Percentiles rank a stretch among this genome's conserved stretches.
Conservation (phyloP, 1,284 basidiomycete genomes). For the Bondarzewia mesenterica region DNA sequence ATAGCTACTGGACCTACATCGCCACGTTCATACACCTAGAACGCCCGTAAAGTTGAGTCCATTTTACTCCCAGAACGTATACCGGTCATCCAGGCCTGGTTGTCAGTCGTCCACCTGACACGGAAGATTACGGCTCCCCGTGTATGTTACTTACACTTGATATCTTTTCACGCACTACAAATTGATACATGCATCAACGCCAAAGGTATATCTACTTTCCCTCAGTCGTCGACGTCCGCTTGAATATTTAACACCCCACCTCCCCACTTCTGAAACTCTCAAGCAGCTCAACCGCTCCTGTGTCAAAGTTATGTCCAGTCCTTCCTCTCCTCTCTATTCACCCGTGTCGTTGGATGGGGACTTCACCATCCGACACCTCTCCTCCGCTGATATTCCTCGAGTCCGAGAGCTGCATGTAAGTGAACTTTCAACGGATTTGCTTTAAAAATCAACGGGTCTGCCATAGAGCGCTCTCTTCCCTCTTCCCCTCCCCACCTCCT, state of each 20-base stretch:
- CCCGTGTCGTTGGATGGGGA: constrained; percentile 16
- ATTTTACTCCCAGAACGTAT: no score
- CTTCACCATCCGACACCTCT: constrained; percentile 26
- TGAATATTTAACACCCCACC: neutral
- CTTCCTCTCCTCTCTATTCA: constrained; percentile 8
- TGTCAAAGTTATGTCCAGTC: neutral
- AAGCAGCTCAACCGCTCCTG: no score
- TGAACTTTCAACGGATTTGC: constrained; percentile 13
- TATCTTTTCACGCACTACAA: no score
- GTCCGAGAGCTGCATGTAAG: constrained; percentile 39
- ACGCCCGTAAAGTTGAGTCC: neutral
- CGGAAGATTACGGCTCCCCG: neutral
- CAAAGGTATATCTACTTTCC: no score
- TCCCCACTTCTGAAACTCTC: neutral
- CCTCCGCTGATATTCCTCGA: constrained; percentile 29
- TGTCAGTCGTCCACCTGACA: neutral
- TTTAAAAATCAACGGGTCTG: neutral
- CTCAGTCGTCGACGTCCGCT: no score
- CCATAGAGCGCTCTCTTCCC: constrained; percentile 20
- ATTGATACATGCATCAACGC: no score
- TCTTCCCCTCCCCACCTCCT: constrained; percentile 27
- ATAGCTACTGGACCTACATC: no score
- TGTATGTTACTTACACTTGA: neutral
- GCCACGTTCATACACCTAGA: neutral
- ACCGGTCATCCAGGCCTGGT: neutral